A percentile compares a stretch with the other conserved stretches of the same genome.
phyloP scores from a whole-genome alignment of 2,329 filamentous ascomycete species.

The Didymellaceae sp. region DNA sequence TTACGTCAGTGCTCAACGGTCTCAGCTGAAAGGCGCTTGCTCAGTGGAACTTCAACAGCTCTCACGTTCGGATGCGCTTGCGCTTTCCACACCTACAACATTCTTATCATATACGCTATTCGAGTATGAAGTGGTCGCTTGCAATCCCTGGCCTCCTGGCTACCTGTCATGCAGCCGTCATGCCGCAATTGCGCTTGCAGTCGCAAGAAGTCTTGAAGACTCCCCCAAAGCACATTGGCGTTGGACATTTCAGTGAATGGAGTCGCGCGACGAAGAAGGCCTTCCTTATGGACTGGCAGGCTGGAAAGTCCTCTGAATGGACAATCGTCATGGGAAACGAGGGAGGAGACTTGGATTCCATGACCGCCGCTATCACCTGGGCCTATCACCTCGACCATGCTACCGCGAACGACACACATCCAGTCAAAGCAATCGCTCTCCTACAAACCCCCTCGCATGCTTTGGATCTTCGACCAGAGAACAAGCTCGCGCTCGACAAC shows the following conservation, averaged over 20 bases:
- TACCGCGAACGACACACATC: constrained; percentile 51
- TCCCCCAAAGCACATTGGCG: constrained; percentile 38
- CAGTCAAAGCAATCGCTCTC: constrained; percentile 55
- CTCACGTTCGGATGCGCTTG: constrained; percentile 7
- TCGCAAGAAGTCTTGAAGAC: constrained; percentile 28
- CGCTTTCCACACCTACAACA: constrained; percentile 2
- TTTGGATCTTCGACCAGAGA: constrained; percentile 57
- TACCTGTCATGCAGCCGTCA: constrained; percentile 19
- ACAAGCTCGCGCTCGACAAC: constrained; percentile 54
- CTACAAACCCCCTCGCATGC: constrained; percentile 56
- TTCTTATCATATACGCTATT: constrained; percentile 3
- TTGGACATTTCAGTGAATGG: constrained; percentile 59
- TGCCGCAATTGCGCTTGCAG: constrained; percentile 25
- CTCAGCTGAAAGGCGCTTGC: neutral
- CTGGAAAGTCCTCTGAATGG: constrained; percentile 52
- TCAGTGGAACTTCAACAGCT: neutral
- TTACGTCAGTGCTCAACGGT: constrained; percentile 11
- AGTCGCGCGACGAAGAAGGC: constrained; percentile 55
- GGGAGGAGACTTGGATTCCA: constrained; percentile 54
- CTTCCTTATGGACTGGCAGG: constrained; percentile 58
- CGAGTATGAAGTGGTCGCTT: constrained; percentile 26
- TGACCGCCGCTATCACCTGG: constrained; percentile 56
- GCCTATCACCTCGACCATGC: constrained; percentile 57
- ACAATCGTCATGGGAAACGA: constrained; percentile 56
- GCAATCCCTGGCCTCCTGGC: constrained; percentile 24